These are phyloP conservation scores for Nemania diffusa DNA, from an alignment of 2,329 filamentous ascomycete genomes.

Conservation along the genomic window DNA sequence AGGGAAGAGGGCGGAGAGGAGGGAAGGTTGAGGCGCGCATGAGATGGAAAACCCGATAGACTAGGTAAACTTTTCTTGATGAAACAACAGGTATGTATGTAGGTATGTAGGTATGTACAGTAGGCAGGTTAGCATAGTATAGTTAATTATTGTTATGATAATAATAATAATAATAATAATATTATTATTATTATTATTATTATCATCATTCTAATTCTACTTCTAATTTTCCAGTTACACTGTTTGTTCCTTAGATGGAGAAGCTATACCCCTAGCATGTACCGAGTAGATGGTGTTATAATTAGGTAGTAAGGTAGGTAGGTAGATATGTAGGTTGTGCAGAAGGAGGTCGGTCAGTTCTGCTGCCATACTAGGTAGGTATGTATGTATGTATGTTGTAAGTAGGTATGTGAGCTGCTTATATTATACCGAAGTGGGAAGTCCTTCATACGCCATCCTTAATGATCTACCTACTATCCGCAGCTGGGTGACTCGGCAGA, in stretches of 20 bases:
- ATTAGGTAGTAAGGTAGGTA: too few relatives aligned
- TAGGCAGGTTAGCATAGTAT: slow-evolving; percentile 6
- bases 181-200: background rate
- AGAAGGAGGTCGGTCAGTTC: too few relatives aligned
- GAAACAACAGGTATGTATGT: slow-evolving; percentile 15
- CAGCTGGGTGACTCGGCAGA: background rate
- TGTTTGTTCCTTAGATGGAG: slow-evolving; percentile 20
- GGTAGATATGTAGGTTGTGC: too few relatives aligned
- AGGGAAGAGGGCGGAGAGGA: background rate
- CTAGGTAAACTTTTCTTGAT: slow-evolving; percentile 12
- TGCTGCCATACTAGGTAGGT: background rate
- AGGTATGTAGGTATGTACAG: too few relatives aligned
- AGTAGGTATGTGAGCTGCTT: too few relatives aligned
- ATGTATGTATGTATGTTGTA: too few relatives aligned
- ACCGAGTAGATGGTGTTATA: slow-evolving; percentile 16
- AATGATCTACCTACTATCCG: slow-evolving; percentile 2
- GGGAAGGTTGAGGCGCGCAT: background rate
- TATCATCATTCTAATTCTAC: background rate
- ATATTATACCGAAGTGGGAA: background rate
- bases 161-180: slow-evolving; percentile 1
- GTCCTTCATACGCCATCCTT: slow-evolving; percentile 1
- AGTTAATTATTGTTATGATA: slow-evolving; percentile 8
- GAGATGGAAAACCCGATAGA: slow-evolving; percentile 10
- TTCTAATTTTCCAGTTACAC: slow-evolving; percentile 7
- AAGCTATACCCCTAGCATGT: slow-evolving; percentile 14